Conservation (phyloP, 495 filamentous ascomycete species). For the Oleoguttula mirabilis region DNA sequence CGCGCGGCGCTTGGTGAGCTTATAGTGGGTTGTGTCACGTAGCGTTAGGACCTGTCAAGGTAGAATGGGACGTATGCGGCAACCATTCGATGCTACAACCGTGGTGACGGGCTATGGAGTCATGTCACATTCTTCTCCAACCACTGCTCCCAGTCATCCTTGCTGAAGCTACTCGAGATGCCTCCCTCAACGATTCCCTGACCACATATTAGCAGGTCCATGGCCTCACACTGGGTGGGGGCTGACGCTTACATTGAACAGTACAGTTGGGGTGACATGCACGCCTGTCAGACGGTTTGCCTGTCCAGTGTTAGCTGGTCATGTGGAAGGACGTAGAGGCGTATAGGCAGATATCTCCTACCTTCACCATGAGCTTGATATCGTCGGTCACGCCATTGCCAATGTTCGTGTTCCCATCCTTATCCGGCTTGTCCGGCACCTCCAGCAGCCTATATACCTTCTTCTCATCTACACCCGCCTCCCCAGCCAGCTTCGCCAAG, state of each 20-base stretch:
- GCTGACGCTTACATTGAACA: slow-evolving; percentile 52
- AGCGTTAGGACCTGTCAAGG: no score
- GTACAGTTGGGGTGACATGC: slow-evolving; percentile 80
- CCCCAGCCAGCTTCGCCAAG: slow-evolving; percentile 55
- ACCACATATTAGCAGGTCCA: slow-evolving; percentile 2
- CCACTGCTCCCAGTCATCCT: slow-evolving; percentile 77
- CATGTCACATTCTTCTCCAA: slow-evolving; percentile 62
- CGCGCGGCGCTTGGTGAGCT: no score
- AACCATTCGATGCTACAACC: no score
- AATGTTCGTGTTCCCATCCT: slow-evolving; percentile 53
- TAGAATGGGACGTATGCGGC: no score
- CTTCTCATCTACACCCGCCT: slow-evolving; percentile 53
- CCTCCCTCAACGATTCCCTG: slow-evolving; percentile 64
- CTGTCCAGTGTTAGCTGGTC: slow-evolving; percentile 23
- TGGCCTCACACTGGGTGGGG: neutral
- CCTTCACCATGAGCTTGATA: slow-evolving; percentile 73
- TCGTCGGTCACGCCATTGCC: slow-evolving; percentile 78
- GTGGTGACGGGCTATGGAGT: no score
- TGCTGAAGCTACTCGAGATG: slow-evolving; percentile 65
- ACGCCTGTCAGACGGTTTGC: slow-evolving; percentile 60
- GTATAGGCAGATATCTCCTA: slow-evolving; percentile 19
- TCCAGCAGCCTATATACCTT: slow-evolving; percentile 51
- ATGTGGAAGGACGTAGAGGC: neutral
- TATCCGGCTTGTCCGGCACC: slow-evolving; percentile 48
- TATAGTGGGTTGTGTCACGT: no score